Evolutionary conservation across 176 grass and related monocot species (phyloP), one percentile per base, ranked within the genome.

Genomic region (Aegilops longissima): DNA sequence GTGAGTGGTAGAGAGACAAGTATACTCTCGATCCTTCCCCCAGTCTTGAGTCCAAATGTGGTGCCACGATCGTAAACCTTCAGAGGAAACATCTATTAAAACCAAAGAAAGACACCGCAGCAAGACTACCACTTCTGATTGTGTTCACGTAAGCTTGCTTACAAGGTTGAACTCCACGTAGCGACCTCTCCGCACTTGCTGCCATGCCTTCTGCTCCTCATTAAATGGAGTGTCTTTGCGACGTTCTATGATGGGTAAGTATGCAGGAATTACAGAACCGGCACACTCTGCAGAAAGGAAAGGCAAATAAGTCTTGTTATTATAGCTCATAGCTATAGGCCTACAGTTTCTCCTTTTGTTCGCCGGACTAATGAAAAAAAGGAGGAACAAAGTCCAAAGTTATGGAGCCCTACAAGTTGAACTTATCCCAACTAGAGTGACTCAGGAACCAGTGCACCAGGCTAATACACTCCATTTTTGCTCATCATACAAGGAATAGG

Each of bases 101-200:
- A 23, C 12, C 76, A 76, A 86, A 68, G 12, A 49, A 25, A 69
- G 33, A 12, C 0, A 45, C 7, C 23, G 1, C 7, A 45, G 54
- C 4, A 64, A 73, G 21, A 89, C 8, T 61, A 6, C 21, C 4
- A 72, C 20, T 23, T 23, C 2, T 33, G 14, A 12, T 6, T 84
- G 23, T 62, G 9, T 49, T 75, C 8, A 11, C 3, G n/a, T 61
- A 89, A 44, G 68, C 59, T 49, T 49, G 71, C 87, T 88, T 85
- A 99, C 97, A 80, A 99, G 92, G 89, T 99, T 99, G 78, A 99
- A 99, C 88, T 99, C 97, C 25, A 99, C 94, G 1, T 99, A 99
- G 36, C 97, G 94, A 62, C 97, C 97, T 87, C 97, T 94, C 76
- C 97, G 71, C 78, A 97, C 45, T 74, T 99, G 97, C 45, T 99